Base-by-base conservation (phyloP, 139 green algal species). In the Yamagishiella unicocca region DNA sequence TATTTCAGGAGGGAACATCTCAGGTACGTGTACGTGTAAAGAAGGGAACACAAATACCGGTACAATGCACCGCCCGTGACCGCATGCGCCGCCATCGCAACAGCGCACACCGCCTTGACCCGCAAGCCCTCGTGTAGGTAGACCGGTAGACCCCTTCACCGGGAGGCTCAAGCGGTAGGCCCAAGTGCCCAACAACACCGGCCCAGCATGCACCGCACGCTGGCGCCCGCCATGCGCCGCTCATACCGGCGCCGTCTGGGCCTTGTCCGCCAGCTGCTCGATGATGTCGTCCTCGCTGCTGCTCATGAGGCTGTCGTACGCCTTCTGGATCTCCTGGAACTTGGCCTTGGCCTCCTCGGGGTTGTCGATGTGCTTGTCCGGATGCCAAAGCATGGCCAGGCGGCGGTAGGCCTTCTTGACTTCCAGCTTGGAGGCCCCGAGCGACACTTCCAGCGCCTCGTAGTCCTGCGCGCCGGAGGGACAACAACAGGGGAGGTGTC, bases 291-390 rank as follows among this genome's bases (percentile, higher is more conserved):
- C 96, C 88, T 98, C 96, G 64, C 95, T 93, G 29, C 89, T 96
- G 50, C 74, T 92, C 95, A 98, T 98, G 53, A 98, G 91, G 19
- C 55, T 90, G 64, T 98, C 93, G 85, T 97, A 98, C 0, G 96
- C 96, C 42, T 90, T 90, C 27, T 92, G 90, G 42, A 98, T 98
- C 50, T 93, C 90, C 89, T 98, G 96, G 93, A 98, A 98, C 83
- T 93, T 95, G 29, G 82, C 84, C 87, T 96, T 96, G 33, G 96
- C 96, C 72, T 93, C 92, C 87, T 97, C 96, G 22, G 67, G 55
- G 75, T 93, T 87, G 70, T 89, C 75, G 29, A 81, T 89, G 90
- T 98, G 95, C 87, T 98, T 98, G 94, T 98, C 96, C 25, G 96
- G 96, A 84, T 98, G 96, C 95, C 94, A 98, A 89, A 93, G 72